phyloP scores from a whole-genome alignment of 176 grass and related monocot genomes.

The Poa annua region DNA sequence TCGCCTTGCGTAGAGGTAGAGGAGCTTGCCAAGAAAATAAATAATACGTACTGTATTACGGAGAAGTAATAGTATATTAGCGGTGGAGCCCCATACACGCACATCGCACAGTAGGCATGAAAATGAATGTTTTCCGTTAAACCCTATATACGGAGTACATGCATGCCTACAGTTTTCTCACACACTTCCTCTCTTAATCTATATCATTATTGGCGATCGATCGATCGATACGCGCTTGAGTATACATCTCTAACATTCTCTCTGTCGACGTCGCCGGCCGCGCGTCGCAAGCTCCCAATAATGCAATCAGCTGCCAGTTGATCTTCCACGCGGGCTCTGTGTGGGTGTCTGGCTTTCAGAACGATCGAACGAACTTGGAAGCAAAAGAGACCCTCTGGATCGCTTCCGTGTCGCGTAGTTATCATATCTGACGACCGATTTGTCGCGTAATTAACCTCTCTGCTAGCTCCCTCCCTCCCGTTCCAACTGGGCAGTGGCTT shows the following conservation, averaged over 20 bases:
- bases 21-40: too few species aligned
- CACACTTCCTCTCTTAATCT: neutral
- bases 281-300: slow-evolving; percentile 21
- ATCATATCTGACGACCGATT: too few species aligned
- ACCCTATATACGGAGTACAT: neutral
- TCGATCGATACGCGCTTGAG: slow-evolving; percentile 29
- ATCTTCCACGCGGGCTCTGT: neutral
- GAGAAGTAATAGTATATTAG: neutral
- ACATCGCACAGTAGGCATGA: neutral
- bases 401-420: neutral
- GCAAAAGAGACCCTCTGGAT: neutral
- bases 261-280: slow-evolving; percentile 6
- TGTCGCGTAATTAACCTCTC: neutral
- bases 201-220: slow-evolving; percentile 17
- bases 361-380: neutral
- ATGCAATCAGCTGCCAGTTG: slow-evolving; percentile 11
- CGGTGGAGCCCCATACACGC: neutral
- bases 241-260: slow-evolving; percentile 29
- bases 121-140: neutral
- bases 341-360: neutral
- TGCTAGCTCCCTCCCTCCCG: neutral
- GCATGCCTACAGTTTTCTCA: neutral
- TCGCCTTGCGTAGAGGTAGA: neutral
- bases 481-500: slow-evolving; percentile 13
- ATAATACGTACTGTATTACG: too few species aligned